Evolutionary conservation across 2,329 filamentous ascomycete genomes (phyloP).

Genomic region (Nothopassalora personata): DNA sequence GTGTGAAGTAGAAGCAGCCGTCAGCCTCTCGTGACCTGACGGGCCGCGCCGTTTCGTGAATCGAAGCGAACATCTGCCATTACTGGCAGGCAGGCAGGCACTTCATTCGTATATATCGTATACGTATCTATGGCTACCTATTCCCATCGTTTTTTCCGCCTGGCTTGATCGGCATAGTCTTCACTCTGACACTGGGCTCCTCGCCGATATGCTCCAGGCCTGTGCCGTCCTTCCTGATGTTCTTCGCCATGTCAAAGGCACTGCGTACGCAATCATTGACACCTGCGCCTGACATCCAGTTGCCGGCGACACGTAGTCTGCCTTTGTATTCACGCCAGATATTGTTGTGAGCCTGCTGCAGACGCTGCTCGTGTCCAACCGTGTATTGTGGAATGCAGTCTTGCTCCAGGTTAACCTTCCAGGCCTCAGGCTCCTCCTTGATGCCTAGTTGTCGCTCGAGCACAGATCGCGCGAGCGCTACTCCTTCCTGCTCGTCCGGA

Average conservation of each 20-base stretch:
- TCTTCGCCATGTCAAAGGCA: slow-evolving; percentile 51
- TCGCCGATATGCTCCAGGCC: slow-evolving; percentile 31
- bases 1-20: neutral
- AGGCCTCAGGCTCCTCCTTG: slow-evolving; percentile 55
- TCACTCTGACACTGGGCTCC: slow-evolving; percentile 5
- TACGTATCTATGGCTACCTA: slow-evolving; percentile 18
- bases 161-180: slow-evolving; percentile 15
- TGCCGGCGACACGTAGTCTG: slow-evolving; percentile 56
- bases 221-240: slow-evolving; percentile 31
- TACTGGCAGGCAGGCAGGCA: neutral
- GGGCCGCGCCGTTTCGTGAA: neutral
- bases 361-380: slow-evolving; percentile 65
- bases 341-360: slow-evolving; percentile 53
- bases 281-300: slow-evolving; percentile 44
- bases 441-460: slow-evolving; percentile 72
- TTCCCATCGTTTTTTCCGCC: slow-evolving; percentile 4
- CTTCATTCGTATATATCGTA: slow-evolving; percentile 3
- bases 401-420: slow-evolving; percentile 55
- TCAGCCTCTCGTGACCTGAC: neutral
- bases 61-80: neutral
- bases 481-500: slow-evolving; percentile 61
- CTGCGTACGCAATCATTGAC: slow-evolving; percentile 51
- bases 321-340: slow-evolving; percentile 55
- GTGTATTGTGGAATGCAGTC: slow-evolving; percentile 89
- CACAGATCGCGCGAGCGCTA: slow-evolving; percentile 63